Conservation (phyloP, 176 grass and related monocot species). For the Otatea glauca region DNA sequence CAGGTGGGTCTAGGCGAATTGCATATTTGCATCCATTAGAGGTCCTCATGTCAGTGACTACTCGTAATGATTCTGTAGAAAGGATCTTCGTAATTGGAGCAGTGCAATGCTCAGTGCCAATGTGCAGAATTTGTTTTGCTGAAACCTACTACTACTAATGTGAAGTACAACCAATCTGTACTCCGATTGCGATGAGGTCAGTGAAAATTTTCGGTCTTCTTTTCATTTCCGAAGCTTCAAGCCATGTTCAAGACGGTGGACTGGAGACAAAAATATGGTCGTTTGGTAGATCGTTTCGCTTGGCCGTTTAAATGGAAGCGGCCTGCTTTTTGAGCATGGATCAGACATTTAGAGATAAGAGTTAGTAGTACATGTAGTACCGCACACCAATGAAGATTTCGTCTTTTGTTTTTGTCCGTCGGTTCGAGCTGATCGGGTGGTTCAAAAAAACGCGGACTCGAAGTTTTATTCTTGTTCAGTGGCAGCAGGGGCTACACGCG, state of each 20-base stretch:
- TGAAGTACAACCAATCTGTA: background rate
- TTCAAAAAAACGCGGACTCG: background rate
- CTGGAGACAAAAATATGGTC: background rate
- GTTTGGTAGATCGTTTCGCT: background rate
- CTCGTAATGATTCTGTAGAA: background rate
- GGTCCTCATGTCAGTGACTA: background rate
- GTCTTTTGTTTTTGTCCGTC: background rate
- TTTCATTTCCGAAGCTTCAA: background rate
- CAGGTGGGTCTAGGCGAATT: background rate
- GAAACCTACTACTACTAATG: background rate
- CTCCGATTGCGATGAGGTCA: background rate
- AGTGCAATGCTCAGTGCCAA: background rate
- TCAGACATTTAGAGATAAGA: background rate
- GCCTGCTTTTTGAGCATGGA: background rate
- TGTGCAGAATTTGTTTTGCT: background rate
- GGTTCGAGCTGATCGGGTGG: background rate
- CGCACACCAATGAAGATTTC: background rate
- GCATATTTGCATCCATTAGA: background rate
- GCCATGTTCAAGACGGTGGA: background rate
- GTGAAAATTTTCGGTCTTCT: background rate
- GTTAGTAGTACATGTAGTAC: background rate
- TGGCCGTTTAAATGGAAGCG: background rate
- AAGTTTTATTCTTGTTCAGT: conserved; percentile 10
- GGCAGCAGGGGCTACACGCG: background rate
- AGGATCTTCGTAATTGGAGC: background rate